phyloP scores from a whole-genome alignment of 495 filamentous ascomycete species.

The Aspergillus sclerotioniger region DNA sequence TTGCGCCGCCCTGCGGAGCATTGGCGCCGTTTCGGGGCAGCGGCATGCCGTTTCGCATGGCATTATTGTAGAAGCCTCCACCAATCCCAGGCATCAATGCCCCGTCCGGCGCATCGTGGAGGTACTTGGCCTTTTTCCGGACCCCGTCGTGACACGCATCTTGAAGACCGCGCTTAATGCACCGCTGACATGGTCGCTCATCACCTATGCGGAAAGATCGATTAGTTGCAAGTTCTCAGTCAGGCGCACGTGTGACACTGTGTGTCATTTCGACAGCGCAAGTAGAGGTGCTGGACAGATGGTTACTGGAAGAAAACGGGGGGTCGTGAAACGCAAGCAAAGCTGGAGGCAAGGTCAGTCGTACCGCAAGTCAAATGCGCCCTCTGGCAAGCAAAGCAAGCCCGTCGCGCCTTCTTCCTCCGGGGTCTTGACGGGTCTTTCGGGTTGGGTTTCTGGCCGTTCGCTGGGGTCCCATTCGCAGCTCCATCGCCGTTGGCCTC shows the following conservation, averaged over 20 bases:
- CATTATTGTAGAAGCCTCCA: constrained; percentile 46
- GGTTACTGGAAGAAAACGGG: neutral
- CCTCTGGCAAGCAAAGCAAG: constrained; percentile 94
- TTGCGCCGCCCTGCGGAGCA: constrained; percentile 27
- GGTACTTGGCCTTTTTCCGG: constrained; percentile 98
- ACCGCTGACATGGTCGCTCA: constrained; percentile 89
- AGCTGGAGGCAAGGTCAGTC: constrained; percentile 30
- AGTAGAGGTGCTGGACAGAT: neutral
- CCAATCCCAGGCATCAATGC: constrained; percentile 60
- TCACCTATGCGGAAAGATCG: constrained; percentile 54
- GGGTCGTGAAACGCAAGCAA: constrained; percentile 5
- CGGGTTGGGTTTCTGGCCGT: constrained; percentile 22
- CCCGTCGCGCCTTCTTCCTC: constrained; percentile 92
- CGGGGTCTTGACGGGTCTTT: constrained; percentile 78
- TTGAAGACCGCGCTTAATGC: constrained; percentile 87
- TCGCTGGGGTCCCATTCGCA: constrained; percentile 49
- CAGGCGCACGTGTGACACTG: neutral
- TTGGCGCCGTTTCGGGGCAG: constrained; percentile 35
- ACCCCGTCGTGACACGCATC: constrained; percentile 93
- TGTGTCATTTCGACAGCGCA: neutral
- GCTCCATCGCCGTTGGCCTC: constrained; percentile 57
- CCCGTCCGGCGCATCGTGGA: constrained; percentile 90
- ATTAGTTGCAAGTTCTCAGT: constrained; percentile 6
- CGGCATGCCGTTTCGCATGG: constrained; percentile 29
- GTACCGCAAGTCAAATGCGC: constrained; percentile 98